Evolutionary conservation across 345 rosid species (phyloP), one percentile per base, ranked within the genome.

Genomic region (Lumnitzera littorea): DNA sequence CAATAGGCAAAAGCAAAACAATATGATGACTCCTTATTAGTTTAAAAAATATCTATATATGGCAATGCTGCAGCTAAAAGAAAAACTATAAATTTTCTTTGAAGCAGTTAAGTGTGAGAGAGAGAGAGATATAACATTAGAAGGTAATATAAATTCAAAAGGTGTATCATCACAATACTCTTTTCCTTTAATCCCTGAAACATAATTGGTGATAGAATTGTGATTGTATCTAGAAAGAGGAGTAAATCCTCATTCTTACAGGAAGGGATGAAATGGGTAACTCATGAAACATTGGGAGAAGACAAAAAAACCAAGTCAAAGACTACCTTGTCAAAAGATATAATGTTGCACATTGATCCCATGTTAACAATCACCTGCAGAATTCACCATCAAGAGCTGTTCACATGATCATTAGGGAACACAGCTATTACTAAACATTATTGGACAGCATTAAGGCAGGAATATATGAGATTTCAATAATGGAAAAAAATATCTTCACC

Each of bases 291-390:
- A 47, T 25, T 16, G 1, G n/a, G 13, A 31, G 48, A 56, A 15
- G 15, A 29, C 14, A 31, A 56, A 51, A 13, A 17, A 48, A 29
- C 47, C 14, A 16, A 12, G 24, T 11, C 17, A 16, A 57, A 58
- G 49, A 51, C n/a, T 72, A 92, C 96, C 91, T 94, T 70, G 49
- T 94, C 95, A 71, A 94, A 88, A 61, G 89, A 64, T 53, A 86
- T 61, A 61, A 90, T 73, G 48, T 83, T 83, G 64, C 84, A 84
- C 99, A 94, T 90, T 56, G 78, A 81, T 72, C 95, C 74, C 67
- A 84, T 61, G 74, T 77, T 88, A 71, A 90, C 67, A 57, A 94
- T 84, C 73, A 90, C 95, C 99, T 88, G 86, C 63, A 53, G 55
- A 68, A 48, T 57, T 46, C 24, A 47, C 17, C 43, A 36, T 36